Percentiles rank a stretch among this genome's conserved stretches.
phyloP scores from a whole-genome alignment of 1,284 basidiomycete genomes.

The Vanrija sp. region DNA sequence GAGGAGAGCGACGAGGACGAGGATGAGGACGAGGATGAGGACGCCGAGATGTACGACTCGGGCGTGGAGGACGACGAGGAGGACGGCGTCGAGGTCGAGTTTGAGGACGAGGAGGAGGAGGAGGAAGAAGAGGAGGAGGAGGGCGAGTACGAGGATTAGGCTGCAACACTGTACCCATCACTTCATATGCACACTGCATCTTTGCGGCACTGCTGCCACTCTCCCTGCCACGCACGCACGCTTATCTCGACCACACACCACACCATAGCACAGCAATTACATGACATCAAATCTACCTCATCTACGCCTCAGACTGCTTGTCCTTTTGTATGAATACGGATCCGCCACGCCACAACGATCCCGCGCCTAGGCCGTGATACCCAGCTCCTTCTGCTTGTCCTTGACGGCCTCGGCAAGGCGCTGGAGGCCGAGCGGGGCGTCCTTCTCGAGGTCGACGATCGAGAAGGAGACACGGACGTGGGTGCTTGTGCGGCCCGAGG shows the following conservation, averaged over 20 bases:
- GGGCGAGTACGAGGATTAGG: too few relatives aligned
- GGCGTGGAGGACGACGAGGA: constrained; percentile 19
- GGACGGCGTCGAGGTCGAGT: constrained; percentile 19
- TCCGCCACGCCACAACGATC: too few relatives aligned
- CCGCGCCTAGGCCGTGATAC: constrained; percentile 6
- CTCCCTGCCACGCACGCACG: too few relatives aligned
- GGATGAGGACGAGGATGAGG: constrained; percentile 23
- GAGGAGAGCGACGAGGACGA: constrained; percentile 32
- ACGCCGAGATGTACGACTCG: constrained; percentile 22
- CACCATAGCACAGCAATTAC: too few relatives aligned
- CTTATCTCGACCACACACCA: too few relatives aligned
- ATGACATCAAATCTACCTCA: too few relatives aligned
- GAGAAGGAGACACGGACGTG: constrained; percentile 80
- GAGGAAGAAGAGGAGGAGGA: constrained; percentile 9
- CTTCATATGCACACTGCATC: too few relatives aligned
- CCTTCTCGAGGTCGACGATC: constrained; percentile 61
- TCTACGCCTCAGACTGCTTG: too few relatives aligned
- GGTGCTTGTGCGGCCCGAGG: constrained; percentile 62
- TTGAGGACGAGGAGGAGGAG: constrained; percentile 25
- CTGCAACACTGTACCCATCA: too few relatives aligned
- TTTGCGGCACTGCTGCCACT: too few relatives aligned
- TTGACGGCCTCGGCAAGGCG: constrained; percentile 64
- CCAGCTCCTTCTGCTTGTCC: constrained; percentile 28
- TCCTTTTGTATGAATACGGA: too few relatives aligned
- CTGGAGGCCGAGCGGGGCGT: constrained; percentile 68